Evolutionary conservation across 2,329 filamentous ascomycete species (phyloP).

Genomic region (Penicillium sp.): DNA sequence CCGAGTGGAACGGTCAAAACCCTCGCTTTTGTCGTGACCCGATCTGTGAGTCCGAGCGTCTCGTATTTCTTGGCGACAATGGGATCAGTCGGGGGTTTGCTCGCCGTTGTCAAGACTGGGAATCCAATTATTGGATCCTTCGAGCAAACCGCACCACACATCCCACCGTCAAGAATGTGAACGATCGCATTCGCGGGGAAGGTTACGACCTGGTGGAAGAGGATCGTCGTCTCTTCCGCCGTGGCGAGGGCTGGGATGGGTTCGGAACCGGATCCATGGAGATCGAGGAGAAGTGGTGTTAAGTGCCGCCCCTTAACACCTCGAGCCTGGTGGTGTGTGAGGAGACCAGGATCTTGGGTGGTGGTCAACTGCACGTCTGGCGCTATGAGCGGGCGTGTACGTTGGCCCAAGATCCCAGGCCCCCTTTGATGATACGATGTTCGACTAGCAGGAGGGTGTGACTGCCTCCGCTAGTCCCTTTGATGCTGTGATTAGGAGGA

Average conservation of each 20-base stretch:
- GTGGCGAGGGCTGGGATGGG: constrained; percentile 35
- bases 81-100: constrained; percentile 16
- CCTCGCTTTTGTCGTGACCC: constrained; percentile 24
- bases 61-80: neutral
- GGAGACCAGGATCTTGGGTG: constrained; percentile 10
- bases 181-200: constrained; percentile 24
- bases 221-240: constrained; percentile 26
- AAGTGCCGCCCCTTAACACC: neutral
- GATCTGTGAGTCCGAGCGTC: constrained; percentile 23
- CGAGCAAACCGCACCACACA: constrained; percentile 30
- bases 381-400: neutral
- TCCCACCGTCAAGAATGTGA: constrained; percentile 19
- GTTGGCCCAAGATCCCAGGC: neutral
- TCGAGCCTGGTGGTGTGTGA: neutral
- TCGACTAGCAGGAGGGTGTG: neutral
- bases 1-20: constrained; percentile 30
- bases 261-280: constrained; percentile 29
- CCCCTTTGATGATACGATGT: neutral
- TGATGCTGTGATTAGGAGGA: too few relatives aligned
- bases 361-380: neutral
- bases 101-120: constrained; percentile 21
- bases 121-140: constrained; percentile 30
- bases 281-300: constrained; percentile 16
- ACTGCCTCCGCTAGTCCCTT: too few relatives aligned
- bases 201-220: constrained; percentile 26